These are phyloP conservation scores for Trifolium pratense DNA, from an alignment of 306 rosid genomes.

Conservation along the genomic window DNA sequence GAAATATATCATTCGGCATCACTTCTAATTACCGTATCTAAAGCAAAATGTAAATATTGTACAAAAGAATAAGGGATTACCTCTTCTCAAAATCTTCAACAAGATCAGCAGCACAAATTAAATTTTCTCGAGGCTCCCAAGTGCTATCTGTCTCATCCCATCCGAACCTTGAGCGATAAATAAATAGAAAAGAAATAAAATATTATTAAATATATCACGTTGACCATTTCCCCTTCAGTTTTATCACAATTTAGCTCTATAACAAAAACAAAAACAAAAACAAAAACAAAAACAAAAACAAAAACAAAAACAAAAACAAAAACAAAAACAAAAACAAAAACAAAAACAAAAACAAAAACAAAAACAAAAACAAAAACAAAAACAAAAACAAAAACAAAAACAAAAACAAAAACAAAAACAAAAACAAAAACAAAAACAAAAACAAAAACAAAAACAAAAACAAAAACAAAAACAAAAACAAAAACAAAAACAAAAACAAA, in stretches of 20 bases:
- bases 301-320: no score
- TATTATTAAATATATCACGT: neutral
- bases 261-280: constrained; percentile 18
- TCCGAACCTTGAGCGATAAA: constrained; percentile 60
- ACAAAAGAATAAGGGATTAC: constrained; percentile 44
- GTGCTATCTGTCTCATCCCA: constrained; percentile 91
- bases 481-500: no score
- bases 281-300: no score
- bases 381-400: no score
- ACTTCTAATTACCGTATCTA: constrained; percentile 1
- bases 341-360: no score
- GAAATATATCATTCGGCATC: constrained; percentile 38
- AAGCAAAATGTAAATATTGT: neutral
- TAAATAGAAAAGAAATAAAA: constrained; percentile 21
- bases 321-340: no score
- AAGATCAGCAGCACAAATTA: constrained; percentile 59
- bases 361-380: no score
- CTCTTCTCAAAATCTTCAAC: constrained; percentile 79
- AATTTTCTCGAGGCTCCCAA: constrained; percentile 92
- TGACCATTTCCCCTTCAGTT: neutral
- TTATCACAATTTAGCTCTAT: neutral
- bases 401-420: no score
- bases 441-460: no score
- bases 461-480: no score
- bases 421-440: no score